Conservation (phyloP, 108 stramenopile species). For the Nitzschia sp. region DNA sequence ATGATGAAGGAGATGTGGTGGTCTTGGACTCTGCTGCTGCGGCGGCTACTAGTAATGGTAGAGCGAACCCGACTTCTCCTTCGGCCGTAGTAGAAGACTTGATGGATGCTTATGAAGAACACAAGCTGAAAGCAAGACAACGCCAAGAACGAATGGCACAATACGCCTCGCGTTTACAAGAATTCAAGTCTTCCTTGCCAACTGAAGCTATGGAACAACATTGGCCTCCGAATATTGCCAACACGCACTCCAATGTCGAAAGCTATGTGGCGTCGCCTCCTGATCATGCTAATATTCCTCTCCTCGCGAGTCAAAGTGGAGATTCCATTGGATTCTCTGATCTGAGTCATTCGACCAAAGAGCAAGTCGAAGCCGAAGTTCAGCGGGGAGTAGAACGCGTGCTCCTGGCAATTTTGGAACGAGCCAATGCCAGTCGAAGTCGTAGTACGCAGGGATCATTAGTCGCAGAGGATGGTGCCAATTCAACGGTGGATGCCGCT, state of each 20-base stretch:
- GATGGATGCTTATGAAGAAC: slow-evolving; percentile 19
- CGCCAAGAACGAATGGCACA: slow-evolving; percentile 57
- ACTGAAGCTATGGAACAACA: slow-evolving; percentile 20
- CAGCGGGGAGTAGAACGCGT: slow-evolving; percentile 58
- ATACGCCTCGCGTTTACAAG: slow-evolving; percentile 48
- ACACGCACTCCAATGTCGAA: background rate
- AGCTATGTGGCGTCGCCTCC: background rate
- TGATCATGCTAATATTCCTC: background rate
- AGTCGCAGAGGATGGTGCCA: background rate
- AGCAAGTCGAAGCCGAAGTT: slow-evolving; percentile 41
- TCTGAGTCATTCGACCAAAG: slow-evolving; percentile 30
- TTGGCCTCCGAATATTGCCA: background rate
- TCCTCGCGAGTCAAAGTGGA: background rate
- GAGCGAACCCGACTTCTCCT: background rate
- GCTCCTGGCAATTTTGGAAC: slow-evolving; percentile 53
- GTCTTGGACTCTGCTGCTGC: background rate
- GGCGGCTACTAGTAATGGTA: background rate
- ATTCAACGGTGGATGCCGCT: background rate
- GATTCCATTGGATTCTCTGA: slow-evolving; percentile 34
- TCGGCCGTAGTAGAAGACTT: slow-evolving; percentile 3
- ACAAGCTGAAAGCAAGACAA: slow-evolving; percentile 37
- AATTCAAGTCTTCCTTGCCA: slow-evolving; percentile 39
- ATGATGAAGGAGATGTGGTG: background rate
- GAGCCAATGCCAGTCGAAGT: slow-evolving; percentile 34
- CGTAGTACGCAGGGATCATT: background rate